Percentiles rank a stretch among this genome's conserved stretches.
phyloP scores from a whole-genome alignment of 768 basidiomycete genomes.

The Termitomyces sp. region DNA sequence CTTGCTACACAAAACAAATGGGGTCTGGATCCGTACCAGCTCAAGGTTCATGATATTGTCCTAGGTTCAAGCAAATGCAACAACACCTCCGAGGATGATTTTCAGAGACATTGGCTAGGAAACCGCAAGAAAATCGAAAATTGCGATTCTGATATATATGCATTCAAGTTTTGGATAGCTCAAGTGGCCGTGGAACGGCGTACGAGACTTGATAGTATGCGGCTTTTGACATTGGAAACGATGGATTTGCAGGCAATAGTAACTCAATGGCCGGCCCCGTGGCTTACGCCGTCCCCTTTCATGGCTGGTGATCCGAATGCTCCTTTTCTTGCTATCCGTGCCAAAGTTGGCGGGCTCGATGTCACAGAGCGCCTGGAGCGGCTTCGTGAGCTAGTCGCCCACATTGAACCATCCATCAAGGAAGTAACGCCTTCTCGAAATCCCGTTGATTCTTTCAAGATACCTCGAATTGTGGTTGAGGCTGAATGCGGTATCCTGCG shows the following conservation, averaged over 20 bases:
- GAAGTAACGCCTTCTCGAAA: constrained; percentile 6
- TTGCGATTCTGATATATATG: constrained; percentile 45
- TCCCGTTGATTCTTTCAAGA: constrained; percentile 20
- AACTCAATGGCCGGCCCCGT: constrained; percentile 61
- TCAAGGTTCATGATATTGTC: constrained; percentile 34
- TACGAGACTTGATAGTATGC: constrained; percentile 26
- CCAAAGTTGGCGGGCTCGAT: constrained; percentile 38
- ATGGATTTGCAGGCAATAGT: constrained; percentile 35
- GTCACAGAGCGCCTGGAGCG: constrained; percentile 51
- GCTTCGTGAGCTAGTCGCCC: constrained; percentile 31
- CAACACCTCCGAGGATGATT: constrained; percentile 26
- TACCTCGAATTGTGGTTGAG: constrained; percentile 48
- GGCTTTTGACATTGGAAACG: constrained; percentile 38
- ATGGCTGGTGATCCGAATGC: constrained; percentile 54
- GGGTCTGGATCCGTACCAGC: constrained; percentile 33
- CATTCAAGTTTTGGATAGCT: constrained; percentile 36
- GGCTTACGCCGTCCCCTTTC: constrained; percentile 43
- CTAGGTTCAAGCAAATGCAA: constrained; percentile 44
- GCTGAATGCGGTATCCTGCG: constrained; percentile 44
- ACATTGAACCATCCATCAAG: constrained; percentile 11
- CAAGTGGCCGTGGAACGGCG: constrained; percentile 41
- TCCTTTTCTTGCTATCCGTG: constrained; percentile 45
- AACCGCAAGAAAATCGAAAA: constrained; percentile 22
- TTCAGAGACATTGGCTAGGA: constrained; percentile 55
- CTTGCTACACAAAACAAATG: constrained; percentile 31